Evolutionary conservation across 2,329 filamentous ascomycete species (phyloP), one percentile per base, ranked within the genome.

Genomic region (Ustulina deusta): DNA sequence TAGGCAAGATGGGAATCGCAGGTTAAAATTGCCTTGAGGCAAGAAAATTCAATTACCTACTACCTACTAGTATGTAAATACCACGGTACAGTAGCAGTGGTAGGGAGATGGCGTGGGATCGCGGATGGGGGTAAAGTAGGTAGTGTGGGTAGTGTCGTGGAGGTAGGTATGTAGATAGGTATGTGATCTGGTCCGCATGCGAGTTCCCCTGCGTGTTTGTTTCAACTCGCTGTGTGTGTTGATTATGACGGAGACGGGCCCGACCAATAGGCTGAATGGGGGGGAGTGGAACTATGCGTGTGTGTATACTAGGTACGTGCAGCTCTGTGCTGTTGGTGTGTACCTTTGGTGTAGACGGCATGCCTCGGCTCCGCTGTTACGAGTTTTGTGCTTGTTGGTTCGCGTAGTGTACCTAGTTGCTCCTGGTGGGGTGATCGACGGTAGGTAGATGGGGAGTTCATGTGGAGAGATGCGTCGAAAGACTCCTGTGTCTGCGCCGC

Each of bases 181-280:
- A 9, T 13, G 9, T 51, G 48, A 51, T 51, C 22, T 51, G 27
- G 48, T 51, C 6, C 13, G 6, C 6, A 42, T 56, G 52, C 34
- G n/a, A 42, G 34, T 42, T 40, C 52, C 52, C 32, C 13, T 56
- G 52, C 52, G 20, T 27, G 52, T 40, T 55, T 40, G 52, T 27
- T 27, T 56, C 48, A 56, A 56, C 36, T 56, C 22, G 34, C 20
- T 13, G 46, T 38, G 13, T 49, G 29, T 55, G 25, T 38, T 55
- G 51, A 55, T 55, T 36, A 38, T 55, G 52, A 55, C 40, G 13
- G 10, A 17, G 11, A 10, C 10, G 34, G 13, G 6, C 22, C 32
- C 4, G 29, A 20, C 51, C 52, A 55, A 55, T 55, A 55, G 52
- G 52, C 34, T 55, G 52, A 55, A 55, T 55, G 11, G 11, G 13